Percentiles rank a stretch among this genome's conserved stretches.
Evolutionary conservation across 768 basidiomycete genomes (phyloP).

Genomic region (Rhodocollybia butyracea): DNA sequence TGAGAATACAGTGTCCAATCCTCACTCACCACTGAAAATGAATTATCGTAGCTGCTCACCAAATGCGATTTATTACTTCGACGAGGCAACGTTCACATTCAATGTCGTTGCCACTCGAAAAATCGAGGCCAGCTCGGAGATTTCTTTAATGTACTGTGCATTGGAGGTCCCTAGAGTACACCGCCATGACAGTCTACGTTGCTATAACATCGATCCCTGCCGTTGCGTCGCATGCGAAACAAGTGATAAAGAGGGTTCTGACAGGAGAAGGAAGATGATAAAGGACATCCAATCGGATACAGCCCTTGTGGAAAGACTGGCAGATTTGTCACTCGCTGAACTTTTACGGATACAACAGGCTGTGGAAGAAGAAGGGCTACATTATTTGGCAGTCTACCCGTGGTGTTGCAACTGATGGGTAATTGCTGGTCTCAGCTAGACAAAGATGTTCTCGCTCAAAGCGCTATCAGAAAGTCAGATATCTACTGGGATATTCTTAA

Average conservation of each 20-base stretch:
- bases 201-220: neutral
- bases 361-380: neutral
- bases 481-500: too few relatives aligned
- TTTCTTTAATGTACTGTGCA: neutral
- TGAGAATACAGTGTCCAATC: neutral
- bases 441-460: too few relatives aligned
- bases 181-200: neutral
- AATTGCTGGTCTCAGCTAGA: neutral
- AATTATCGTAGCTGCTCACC: neutral
- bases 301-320: neutral
- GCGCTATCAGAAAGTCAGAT: too few relatives aligned
- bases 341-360: neutral
- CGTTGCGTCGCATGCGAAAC: neutral
- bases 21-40: neutral
- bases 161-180: neutral
- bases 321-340: neutral
- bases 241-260: neutral
- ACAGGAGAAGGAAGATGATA: neutral
- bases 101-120: neutral
- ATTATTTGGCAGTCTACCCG: neutral
- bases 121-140: neutral
- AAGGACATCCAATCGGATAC: neutral
- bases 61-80: neutral
- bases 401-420: neutral
- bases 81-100: neutral